Evolutionary conservation across 2,329 filamentous ascomycete genomes (phyloP).

Genomic region (Esteya vermicola): DNA sequence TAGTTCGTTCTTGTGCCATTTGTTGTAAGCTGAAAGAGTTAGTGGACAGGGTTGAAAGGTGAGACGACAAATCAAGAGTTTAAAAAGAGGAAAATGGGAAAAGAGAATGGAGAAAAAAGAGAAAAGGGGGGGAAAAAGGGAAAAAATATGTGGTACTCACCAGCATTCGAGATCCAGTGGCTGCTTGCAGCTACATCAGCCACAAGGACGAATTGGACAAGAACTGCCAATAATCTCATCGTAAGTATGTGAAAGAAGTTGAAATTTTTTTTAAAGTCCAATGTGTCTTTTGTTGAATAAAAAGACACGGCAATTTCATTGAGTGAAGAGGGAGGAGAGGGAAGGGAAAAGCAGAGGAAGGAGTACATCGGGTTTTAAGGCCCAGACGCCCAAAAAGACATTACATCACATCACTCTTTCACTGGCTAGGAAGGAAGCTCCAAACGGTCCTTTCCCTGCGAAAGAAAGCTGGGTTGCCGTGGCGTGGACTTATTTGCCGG

Average conservation of each 20-base stretch:
- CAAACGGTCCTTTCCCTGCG: no score
- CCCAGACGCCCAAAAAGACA: background rate
- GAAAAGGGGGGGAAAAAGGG: constrained; percentile 21
- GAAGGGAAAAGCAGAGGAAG: no score
- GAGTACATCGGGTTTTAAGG: background rate
- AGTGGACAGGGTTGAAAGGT: no score
- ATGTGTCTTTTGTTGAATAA: background rate
- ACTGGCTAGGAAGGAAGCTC: no score
- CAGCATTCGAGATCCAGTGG: constrained; percentile 75
- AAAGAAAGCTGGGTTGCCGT: no score
- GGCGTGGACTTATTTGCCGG: no score
- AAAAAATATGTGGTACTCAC: constrained; percentile 34
- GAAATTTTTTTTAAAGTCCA: background rate
- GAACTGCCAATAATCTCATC: constrained; percentile 60
- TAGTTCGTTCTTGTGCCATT: constrained; percentile 96
- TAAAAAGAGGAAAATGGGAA: no score
- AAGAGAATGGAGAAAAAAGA: no score
- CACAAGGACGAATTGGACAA: constrained; percentile 59
- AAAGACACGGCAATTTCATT: no score
- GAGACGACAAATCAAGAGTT: no score
- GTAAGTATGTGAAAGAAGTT: background rate
- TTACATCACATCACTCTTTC: background rate
- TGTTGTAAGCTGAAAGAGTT: constrained; percentile 66
- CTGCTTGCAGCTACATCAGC: constrained; percentile 58
- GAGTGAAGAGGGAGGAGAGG: no score